These are phyloP conservation scores for Vickermania ingenoplastis DNA, from an alignment of 208 protist genomes.

Conservation along the genomic window DNA sequence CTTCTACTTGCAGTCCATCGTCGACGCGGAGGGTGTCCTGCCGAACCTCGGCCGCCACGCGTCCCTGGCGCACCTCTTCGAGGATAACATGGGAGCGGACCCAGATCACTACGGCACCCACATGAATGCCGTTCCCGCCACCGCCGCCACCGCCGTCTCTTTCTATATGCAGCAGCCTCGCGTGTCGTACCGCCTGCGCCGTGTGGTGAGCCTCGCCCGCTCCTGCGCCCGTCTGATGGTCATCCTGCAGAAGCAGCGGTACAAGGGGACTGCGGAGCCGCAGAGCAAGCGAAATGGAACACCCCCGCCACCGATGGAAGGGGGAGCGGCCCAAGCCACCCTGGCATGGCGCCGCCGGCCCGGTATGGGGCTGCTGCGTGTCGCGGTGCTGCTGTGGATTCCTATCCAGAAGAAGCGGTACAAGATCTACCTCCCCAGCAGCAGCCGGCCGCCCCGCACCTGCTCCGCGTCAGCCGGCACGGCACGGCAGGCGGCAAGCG, in stretches of 20 bases:
- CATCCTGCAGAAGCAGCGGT: background rate
- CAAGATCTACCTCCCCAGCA: conserved; percentile 5
- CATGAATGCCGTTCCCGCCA: background rate
- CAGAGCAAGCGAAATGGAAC: background rate
- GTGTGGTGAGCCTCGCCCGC: background rate
- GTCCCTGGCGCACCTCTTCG: background rate
- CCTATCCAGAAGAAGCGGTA: conserved; percentile 29
- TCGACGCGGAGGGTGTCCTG: conserved; percentile 6
- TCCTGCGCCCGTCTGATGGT: conserved; percentile 2
- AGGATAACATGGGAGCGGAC: background rate
- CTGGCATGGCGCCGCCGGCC: background rate
- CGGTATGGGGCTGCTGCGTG: conserved; percentile 40
- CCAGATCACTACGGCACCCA: background rate
- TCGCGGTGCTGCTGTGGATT: conserved; percentile 47
- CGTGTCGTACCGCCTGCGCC: background rate
- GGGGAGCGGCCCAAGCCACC: background rate
- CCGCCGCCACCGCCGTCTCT: background rate
- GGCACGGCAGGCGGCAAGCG: conserved; percentile 3
- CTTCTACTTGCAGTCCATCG: conserved; percentile 29
- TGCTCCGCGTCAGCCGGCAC: background rate
- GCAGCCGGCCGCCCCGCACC: conserved; percentile 8
- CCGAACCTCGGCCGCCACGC: background rate
- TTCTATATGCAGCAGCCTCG: background rate
- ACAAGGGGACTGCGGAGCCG: background rate
- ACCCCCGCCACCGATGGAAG: background rate